phyloP scores from a whole-genome alignment of 2,329 filamentous ascomycete species.

The Talaromyces sp. region DNA sequence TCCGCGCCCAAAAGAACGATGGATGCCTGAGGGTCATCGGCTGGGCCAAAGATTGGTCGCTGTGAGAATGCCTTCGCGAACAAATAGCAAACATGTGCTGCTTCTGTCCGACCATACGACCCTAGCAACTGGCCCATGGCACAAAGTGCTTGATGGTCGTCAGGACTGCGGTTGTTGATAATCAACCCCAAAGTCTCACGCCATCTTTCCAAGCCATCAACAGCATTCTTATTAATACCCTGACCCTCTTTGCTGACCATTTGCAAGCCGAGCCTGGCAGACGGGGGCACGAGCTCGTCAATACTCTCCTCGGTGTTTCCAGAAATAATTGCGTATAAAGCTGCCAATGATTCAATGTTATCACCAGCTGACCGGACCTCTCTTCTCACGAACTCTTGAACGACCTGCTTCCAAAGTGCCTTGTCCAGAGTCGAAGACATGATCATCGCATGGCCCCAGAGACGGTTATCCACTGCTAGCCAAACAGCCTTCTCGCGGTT shows the following conservation, averaged over 20 bases:
- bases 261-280: slow-evolving; percentile 86
- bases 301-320: slow-evolving; percentile 93
- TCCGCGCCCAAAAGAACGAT: slow-evolving; percentile 85
- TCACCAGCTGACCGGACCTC: slow-evolving; percentile 81
- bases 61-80: slow-evolving; percentile 63
- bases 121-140: slow-evolving; percentile 79
- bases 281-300: slow-evolving; percentile 90
- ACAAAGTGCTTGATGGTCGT: slow-evolving; percentile 74
- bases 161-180: slow-evolving; percentile 79
- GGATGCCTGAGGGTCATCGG: slow-evolving; percentile 74
- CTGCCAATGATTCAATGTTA: slow-evolving; percentile 82
- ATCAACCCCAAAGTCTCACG: slow-evolving; percentile 83
- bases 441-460: slow-evolving; percentile 96
- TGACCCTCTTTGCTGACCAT: slow-evolving; percentile 72
- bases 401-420: slow-evolving; percentile 82
- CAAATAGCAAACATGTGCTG: slow-evolving; percentile 89
- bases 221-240: slow-evolving; percentile 65
- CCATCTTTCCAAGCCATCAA: slow-evolving; percentile 91
- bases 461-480: slow-evolving; percentile 84
- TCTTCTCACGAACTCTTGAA: slow-evolving; percentile 91
- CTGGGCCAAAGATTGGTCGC: slow-evolving; percentile 70
- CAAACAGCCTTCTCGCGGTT: slow-evolving; percentile 90
- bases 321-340: slow-evolving; percentile 88
- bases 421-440: slow-evolving; percentile 76
- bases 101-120: slow-evolving; percentile 83